phyloP scores from a whole-genome alignment of 306 rosid genomes.

The Trifolium dubium region DNA sequence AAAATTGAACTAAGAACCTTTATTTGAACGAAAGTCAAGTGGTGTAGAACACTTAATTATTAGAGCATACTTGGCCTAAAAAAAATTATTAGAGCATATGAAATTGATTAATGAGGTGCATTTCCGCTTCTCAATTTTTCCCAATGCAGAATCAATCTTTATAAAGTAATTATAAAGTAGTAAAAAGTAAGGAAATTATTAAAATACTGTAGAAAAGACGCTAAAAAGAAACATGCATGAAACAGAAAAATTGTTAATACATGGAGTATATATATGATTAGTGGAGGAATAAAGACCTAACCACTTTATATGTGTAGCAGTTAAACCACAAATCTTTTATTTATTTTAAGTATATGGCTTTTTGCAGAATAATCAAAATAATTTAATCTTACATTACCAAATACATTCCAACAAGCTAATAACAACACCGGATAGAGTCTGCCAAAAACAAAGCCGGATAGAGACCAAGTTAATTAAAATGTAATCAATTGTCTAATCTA shows the following conservation, averaged over 20 bases:
- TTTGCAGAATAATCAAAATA: conserved; percentile 11
- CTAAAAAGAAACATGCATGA: neutral
- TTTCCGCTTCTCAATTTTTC: neutral
- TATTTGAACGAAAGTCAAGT: neutral
- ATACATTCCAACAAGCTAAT: conserved; percentile 27
- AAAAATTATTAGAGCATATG: neutral
- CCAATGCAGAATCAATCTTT: neutral
- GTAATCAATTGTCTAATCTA: no score
- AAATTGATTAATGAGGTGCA: neutral
- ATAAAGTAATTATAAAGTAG: no score
- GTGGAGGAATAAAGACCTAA: conserved; percentile 33
- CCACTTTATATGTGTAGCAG: conserved; percentile 20
- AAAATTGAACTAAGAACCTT: no score
- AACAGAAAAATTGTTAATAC: conserved; percentile 4
- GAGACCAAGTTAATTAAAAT: neutral
- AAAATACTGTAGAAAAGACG: neutral
- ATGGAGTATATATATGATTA: conserved; percentile 1
- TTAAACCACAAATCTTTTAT: neutral
- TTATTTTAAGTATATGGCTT: neutral
- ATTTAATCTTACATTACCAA: conserved; percentile 15
- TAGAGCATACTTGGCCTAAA: no score
- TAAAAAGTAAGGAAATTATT: neutral
- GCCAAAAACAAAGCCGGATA: neutral
- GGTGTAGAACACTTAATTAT: neutral
- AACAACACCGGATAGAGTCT: conserved; percentile 3